Base-by-base conservation (phyloP, 805 yeast genomes). In the Saccharomyces mikatae region DNA sequence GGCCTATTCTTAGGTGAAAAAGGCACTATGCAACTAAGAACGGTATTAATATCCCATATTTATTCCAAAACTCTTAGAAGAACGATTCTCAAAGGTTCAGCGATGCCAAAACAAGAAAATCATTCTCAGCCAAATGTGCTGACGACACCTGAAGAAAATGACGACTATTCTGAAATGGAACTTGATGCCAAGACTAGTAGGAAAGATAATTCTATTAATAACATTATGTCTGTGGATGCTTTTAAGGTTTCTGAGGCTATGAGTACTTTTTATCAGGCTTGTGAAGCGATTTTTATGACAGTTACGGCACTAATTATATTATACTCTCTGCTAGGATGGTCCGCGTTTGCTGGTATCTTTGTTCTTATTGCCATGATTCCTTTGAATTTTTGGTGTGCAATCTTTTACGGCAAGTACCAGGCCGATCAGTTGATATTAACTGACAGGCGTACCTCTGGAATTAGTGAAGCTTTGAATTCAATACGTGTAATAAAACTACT, bases 401-500 rank as follows among this genome's bases (percentile, higher is more conserved):
- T 68, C 51, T 72, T 74, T 62, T 71, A 86, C 50, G 89, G 88
- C 54, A 65, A 67, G 6, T 74, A 78, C 52, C 96, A 89, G 69
- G 81, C 84, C 66, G 73, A 74, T 49, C 81, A 87, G 78, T 79
- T 90, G 74, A 80, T 77, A n/a, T 76, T 86, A 32, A 89, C 96
- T 22, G 97, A 89, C 69, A 80, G 80, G 68, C 81, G 97, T 69
- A 86, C 90, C 55, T 94, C 88, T 66, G 87, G 86, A 69, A 79
- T 90, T 62, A 90, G 88, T 69, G 97, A 89, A 71, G 80, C 92
- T 9, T 81, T 89, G 64, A 90, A 84, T 70, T 82, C 89, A 60
- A 90, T 89, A 58, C 79, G 96, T 68, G 87, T 90, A 62, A 84
- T 89, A 75, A 89, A 89, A 71, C 87, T 85, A 64, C 89, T 89